These are phyloP conservation scores for Saraca asoca DNA, from an alignment of 331 rosid genomes.

Conservation along the genomic window DNA sequence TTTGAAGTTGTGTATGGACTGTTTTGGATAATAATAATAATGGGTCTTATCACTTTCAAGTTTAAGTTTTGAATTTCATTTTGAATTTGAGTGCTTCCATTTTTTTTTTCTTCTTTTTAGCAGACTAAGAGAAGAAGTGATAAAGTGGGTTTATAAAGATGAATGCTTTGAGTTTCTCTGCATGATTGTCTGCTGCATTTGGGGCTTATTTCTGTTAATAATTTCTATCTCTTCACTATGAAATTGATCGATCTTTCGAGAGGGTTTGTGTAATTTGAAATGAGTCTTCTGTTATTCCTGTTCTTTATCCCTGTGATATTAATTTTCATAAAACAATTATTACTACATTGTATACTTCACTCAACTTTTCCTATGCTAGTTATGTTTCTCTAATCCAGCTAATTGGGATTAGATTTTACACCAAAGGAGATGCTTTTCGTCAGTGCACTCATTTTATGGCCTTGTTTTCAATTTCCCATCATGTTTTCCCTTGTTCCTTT, in stretches of 20 bases:
- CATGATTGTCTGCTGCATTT: constrained; percentile 28
- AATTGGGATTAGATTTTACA: constrained; percentile 19
- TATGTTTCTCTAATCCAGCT: background rate
- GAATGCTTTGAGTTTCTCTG: constrained; percentile 31
- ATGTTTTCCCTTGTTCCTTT: background rate
- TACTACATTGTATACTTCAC: too few species aligned
- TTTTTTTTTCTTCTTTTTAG: too few species aligned
- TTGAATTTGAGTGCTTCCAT: constrained; percentile 6
- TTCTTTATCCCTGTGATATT: background rate
- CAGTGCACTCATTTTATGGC: background rate
- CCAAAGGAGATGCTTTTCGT: background rate
- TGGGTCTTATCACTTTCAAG: background rate
- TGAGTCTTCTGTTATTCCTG: constrained; percentile 23
- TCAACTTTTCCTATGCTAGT: too few species aligned
- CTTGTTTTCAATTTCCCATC: constrained; percentile 18
- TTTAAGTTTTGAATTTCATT: background rate
- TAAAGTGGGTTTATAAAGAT: constrained; percentile 24
- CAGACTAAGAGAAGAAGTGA: constrained; percentile 27
- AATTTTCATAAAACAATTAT: background rate
- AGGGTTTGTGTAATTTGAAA: constrained; percentile 2
- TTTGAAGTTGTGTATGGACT: constrained; percentile 4
- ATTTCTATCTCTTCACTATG: background rate
- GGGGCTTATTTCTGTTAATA: constrained; percentile 13
- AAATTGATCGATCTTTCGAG: background rate
- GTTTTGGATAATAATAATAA: constrained; percentile 9